phyloP scores from a whole-genome alignment of 2,329 filamentous ascomycete species.

The Hysterium pulicare region DNA sequence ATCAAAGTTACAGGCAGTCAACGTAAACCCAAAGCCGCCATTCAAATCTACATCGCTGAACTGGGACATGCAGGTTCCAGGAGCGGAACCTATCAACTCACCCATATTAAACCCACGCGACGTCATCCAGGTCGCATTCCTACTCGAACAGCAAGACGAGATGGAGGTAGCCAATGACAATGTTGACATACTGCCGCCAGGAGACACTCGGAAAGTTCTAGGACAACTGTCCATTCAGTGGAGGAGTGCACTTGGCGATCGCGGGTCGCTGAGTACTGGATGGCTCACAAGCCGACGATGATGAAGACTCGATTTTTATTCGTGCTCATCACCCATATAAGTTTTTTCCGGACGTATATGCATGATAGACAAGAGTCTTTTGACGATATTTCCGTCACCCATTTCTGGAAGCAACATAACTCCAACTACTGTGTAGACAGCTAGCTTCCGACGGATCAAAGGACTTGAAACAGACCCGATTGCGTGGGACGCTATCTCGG shows the following conservation, averaged over 20 bases:
- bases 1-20: conserved; percentile 44
- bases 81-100: conserved; percentile 27
- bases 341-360: too few relatives aligned
- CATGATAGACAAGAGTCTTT: too few relatives aligned
- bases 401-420: too few relatives aligned
- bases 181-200: conserved; percentile 11
- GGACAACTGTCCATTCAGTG: conserved; percentile 84
- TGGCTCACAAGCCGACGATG: conserved; percentile 55
- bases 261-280: conserved; percentile 82
- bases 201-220: conserved; percentile 58
- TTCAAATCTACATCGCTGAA: conserved; percentile 55
- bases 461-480: conserved; percentile 11
- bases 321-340: too few relatives aligned
- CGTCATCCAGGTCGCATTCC: conserved; percentile 62
- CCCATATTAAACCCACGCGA: conserved; percentile 59
- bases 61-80: conserved; percentile 47
- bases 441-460: conserved; percentile 7
- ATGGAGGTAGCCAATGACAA: conserved; percentile 44
- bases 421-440: too few relatives aligned
- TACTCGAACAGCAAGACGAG: conserved; percentile 54
- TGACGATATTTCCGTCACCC: too few relatives aligned
- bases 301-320: too few relatives aligned
- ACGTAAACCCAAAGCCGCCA: conserved; percentile 49
- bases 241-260: conserved; percentile 85
- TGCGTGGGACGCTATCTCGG: conserved; percentile 3